These are phyloP conservation scores for Neurospora tetraspora DNA, from an alignment of 495 filamentous ascomycete genomes.

Conservation along the genomic window DNA sequence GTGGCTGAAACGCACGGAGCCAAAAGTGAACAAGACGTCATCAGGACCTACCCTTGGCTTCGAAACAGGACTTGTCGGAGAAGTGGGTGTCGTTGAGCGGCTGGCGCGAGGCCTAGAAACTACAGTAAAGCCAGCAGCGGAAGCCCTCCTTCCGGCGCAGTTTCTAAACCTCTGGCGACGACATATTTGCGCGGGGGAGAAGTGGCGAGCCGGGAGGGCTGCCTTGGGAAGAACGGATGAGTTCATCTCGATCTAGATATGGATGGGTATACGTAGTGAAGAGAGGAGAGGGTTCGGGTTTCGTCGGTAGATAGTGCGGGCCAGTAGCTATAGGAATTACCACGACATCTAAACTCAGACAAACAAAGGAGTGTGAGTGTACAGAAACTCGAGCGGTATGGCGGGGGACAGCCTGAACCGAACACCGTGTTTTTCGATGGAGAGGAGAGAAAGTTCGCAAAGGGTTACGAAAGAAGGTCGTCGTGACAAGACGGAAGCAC, in stretches of 20 bases:
- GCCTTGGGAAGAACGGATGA: slow-evolving; percentile 42
- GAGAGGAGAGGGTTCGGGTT: neutral
- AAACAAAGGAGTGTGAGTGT: neutral
- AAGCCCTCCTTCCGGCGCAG: slow-evolving; percentile 11
- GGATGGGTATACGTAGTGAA: neutral
- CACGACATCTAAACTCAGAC: neutral
- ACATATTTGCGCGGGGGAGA: slow-evolving; percentile 39
- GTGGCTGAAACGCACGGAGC: neutral
- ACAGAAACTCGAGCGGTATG: neutral
- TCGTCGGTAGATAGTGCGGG: neutral
- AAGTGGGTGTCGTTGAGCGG: slow-evolving; percentile 1
- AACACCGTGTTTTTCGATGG: neutral
- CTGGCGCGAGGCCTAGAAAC: slow-evolving; percentile 4
- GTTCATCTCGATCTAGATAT: slow-evolving; percentile 30
- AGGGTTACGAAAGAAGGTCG: neutral
- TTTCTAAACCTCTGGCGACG: slow-evolving; percentile 31
- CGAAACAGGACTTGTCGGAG: neutral
- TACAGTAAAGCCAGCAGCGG: slow-evolving; percentile 8
- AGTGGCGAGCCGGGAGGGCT: slow-evolving; percentile 36
- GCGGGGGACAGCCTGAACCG: neutral
- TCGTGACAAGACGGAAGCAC: neutral
- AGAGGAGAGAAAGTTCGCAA: neutral
- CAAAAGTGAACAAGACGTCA: neutral
- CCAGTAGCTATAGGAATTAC: neutral
- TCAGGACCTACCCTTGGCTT: slow-evolving; percentile 10